Evolutionary conservation across 192 early-diverging fungal genomes (phyloP), one percentile per base, ranked within the genome.

Genomic region (Dissophora ornata): DNA sequence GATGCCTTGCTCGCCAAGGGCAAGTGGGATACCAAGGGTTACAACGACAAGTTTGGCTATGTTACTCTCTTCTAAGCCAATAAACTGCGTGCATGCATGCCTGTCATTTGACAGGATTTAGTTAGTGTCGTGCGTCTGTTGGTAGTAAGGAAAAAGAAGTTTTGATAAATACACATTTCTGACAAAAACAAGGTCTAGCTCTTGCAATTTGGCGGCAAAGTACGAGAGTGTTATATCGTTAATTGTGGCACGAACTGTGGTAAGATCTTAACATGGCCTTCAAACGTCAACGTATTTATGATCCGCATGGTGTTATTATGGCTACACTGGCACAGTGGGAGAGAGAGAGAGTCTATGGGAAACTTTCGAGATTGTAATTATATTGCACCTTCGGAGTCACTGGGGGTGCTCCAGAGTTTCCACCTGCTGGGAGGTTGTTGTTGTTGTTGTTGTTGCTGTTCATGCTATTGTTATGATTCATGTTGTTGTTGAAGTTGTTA

Each of bases 11-110:
- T 92, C 69, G 90, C 94, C 85, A 90, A 95, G 86, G 92, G 94
- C 75, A 88, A 96, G 74, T 99, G 92, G 92, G 87, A 81, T 36
- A 90, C 96, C 52, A 94, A 95, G 48, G 96, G 94, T 55, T 99
- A 99, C 89, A 94, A 96, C 86, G 95, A 96, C 83, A 94, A 90
- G 88, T 97, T 94, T 80, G 90, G 92, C 51, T 89, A 87, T 64
- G 84, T 90, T 57, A 81, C 85, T 38, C 83, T 90, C 70, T 84
- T 91, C 71, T 92, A 90, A 89, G 57, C 50, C 29, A 55, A 42
- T 9, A 18, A n/a, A n/a, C n/a, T n/a, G n/a, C n/a, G 12, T n/a
- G 10, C 44, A n/a, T 45, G n/a, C 15, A n/a, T 16, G 9, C 44
- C 44, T 45, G 36, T 38, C 36, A n/a, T n/a, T n/a, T n/a, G n/a